Evolutionary conservation across 2,329 filamentous ascomycete genomes (phyloP), one percentile per base, ranked within the genome.

Genomic region (Stagonosporopsis chrysanthemi): DNA sequence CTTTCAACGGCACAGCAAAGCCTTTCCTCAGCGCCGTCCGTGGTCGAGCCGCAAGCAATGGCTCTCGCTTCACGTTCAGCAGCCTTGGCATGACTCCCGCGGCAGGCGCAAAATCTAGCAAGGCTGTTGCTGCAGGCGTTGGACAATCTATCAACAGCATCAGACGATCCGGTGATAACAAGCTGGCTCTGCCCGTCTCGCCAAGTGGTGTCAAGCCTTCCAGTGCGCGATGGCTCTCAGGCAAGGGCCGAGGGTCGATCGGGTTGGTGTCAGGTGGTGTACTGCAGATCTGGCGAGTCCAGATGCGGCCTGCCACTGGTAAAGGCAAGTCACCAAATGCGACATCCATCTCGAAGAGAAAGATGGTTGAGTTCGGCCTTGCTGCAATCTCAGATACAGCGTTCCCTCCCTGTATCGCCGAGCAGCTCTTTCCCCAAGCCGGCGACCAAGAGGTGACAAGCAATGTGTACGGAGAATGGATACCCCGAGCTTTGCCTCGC

Each of bases 151-250:
- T 92, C n/a, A 78, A 78, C 58, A 89, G 88, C 54, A 83, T 92
- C 56, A 87, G 90, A 43, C 89, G 92, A 66, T 90, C 86, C 0
- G 88, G 88, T 11, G 90, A 92, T 71, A 92, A 91, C 74, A 86
- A 91, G 61, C 84, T 92, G 39, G 85, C 89, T 42, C 79, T 92
- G 28, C 90, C 89, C 11, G 77, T 79, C 11, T 83, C 84, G 43
- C 73, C 81, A 24, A 78, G 81, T 15, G 78, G 78, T 14, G 85
- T 87, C 1, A 82, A 82, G 2, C 80, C 83, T 7, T 81, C 83
- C 3, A 90, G 88, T 66, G 84, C 90, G 3, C 79, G 82, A 1
- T 90, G 90, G 86, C 79, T 90, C 42, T 84, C 83, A 24, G 84
- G 86, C 31, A 86, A 83, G 65, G 86, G 83, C 57, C 83, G 84